Base-by-base conservation (phyloP, 495 filamentous ascomycete species). In the Chlorociboria aeruginascens region DNA sequence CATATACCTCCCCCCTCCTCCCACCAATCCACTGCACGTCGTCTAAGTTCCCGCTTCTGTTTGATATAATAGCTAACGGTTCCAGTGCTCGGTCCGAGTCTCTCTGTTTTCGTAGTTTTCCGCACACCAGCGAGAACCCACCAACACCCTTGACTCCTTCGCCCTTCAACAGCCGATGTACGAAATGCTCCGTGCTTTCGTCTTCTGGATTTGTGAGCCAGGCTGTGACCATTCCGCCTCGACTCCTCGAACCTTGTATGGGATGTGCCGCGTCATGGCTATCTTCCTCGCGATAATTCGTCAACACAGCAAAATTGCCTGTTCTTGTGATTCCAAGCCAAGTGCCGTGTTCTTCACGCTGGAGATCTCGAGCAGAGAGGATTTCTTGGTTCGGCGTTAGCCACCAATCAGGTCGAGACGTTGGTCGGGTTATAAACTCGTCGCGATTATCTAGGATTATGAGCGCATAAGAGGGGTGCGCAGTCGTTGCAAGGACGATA, bases 371-470 rank as follows among this genome's bases (percentile, higher is more conserved):
- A 42, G 72, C 63, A 29, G 69, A 74, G 34, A 77, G 67, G 48
- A 77, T 63, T 38, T 72, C 47, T 48, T 63, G 53, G 14, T 50
- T 43, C 8, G 62, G 61, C 2, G 62, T 69, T 17, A 52, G 75
- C 92, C 92, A 99, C 83, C 85, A 96, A 53, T 82, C 71, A 48
- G 83, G 86, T 20, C 76, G 70, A 40, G 81, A 81, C 12, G 92
- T 99, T 43, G 92, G 89, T 16, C 92, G 86, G 40, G 78, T 74
- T 44, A 99, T 83, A 65, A 83, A 97, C 71, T 97, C 89, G 79
- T 99, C 92, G 60, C 92, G 77, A 61, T 99, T 99, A 67, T 88
- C 82, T 62, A 96, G 71, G 42, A 94, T 70, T 56, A 99, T 88
- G 43, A 97, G 70, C 10, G 89, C 77, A 66, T 96, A 99, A 43